Evolutionary conservation across 768 basidiomycete species (phyloP).

Genomic region (Psilocybe sp.): DNA sequence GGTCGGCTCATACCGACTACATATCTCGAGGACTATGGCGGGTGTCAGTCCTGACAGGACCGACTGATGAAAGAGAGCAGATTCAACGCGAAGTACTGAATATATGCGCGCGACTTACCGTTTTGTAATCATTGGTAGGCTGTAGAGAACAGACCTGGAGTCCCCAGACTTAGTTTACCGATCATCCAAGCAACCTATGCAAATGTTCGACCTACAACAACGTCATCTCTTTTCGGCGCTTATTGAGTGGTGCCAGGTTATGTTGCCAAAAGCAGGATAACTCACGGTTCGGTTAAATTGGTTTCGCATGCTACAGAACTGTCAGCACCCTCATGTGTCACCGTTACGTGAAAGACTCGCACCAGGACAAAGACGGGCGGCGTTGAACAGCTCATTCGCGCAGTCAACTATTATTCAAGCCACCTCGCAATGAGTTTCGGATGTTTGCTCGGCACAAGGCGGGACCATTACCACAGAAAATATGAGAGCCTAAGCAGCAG

Average conservation of each 20-base stretch:
- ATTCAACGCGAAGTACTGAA: slow-evolving; percentile 9
- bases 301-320: slow-evolving; percentile 70
- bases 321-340: background rate
- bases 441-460: slow-evolving; percentile 4
- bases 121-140: slow-evolving; percentile 90
- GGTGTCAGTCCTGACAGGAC: slow-evolving; percentile 81
- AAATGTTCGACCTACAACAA: slow-evolving; percentile 45
- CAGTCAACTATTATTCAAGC: slow-evolving; percentile 59
- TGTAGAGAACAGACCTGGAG: slow-evolving; percentile 74
- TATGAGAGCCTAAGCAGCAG: slow-evolving; percentile 65
- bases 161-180: background rate
- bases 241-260: background rate
- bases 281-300: slow-evolving; percentile 73
- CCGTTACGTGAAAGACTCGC: background rate
- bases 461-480: slow-evolving; percentile 69
- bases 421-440: background rate
- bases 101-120: slow-evolving; percentile 50
- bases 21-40: slow-evolving; percentile 75
- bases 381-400: slow-evolving; percentile 80
- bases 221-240: slow-evolving; percentile 47
- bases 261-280: background rate
- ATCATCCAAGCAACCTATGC: background rate
- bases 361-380: slow-evolving; percentile 80
- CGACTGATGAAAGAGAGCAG: slow-evolving; percentile 45
- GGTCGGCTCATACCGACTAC: slow-evolving; percentile 53